Percentiles rank a stretch among this genome's conserved stretches.
Evolutionary conservation across 805 yeast species (phyloP).

Genomic region (Zygoascus ofunaensis): DNA sequence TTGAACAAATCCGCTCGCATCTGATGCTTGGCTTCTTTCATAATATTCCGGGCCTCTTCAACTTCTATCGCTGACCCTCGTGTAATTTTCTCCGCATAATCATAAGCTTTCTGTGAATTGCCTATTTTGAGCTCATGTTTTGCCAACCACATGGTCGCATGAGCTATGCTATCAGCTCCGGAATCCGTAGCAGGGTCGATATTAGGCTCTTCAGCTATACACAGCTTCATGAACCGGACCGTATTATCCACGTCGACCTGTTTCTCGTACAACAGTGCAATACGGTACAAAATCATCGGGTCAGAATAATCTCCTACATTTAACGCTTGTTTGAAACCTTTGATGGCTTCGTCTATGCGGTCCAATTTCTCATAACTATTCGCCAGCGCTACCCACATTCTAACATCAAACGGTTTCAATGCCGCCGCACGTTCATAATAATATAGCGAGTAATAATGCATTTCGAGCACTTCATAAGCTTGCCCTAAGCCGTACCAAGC

Average conservation of each 20-base stretch:
- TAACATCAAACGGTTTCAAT: constrained; percentile 74
- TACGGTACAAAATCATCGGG: constrained; percentile 47
- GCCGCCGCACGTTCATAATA: constrained; percentile 88
- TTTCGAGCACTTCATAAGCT: constrained; percentile 92
- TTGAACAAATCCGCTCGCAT: constrained; percentile 9
- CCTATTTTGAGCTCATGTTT: constrained; percentile 47
- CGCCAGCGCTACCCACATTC: constrained; percentile 96
- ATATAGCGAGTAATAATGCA: constrained; percentile 85
- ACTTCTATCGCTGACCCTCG: constrained; percentile 75
- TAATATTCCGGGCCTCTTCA: constrained; percentile 80
- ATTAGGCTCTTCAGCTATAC: constrained; percentile 52
- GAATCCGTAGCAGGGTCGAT: too few species aligned
- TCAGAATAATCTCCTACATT: constrained; percentile 48
- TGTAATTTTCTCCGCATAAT: constrained; percentile 60
- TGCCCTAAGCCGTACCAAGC: constrained; percentile 99
- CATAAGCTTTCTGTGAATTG: constrained; percentile 60
- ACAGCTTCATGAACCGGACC: constrained; percentile 52
- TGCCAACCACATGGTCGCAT: constrained; percentile 84
- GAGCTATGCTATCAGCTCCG: constrained; percentile 63
- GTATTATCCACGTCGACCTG: constrained; percentile 46
- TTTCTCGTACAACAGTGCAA: constrained; percentile 60
- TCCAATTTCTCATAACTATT: constrained; percentile 76
- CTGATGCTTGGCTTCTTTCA: constrained; percentile 25
- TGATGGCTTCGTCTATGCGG: constrained; percentile 62
- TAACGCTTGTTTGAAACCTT: constrained; percentile 72